These are phyloP conservation scores for Pichia cabralensis DNA, from an alignment of 805 yeast species.

Conservation along the genomic window DNA sequence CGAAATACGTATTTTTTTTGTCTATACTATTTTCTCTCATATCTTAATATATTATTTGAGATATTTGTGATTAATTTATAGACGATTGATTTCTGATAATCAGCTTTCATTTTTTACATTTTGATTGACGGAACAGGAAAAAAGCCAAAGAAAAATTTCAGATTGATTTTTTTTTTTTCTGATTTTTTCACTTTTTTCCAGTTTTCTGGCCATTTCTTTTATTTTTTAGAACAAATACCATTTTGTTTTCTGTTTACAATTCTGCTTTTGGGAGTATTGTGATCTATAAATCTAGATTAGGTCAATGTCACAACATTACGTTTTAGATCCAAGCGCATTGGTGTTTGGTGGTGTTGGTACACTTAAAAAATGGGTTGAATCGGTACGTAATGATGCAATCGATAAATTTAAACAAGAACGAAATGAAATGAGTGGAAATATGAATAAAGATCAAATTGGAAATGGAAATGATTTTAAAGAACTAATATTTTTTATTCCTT, in stretches of 20 bases:
- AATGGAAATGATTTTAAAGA: slow-evolving; percentile 14
- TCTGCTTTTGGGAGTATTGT: no score
- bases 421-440: slow-evolving; percentile 34
- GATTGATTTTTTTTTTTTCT: no score
- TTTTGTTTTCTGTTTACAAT: no score
- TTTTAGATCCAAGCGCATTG: slow-evolving; percentile 59
- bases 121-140: no score
- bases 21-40: no score
- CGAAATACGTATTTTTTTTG: no score
- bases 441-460: slow-evolving; percentile 37
- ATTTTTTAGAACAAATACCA: neutral
- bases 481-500: slow-evolving; percentile 39
- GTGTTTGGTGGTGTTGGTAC: slow-evolving; percentile 56
- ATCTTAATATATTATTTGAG: no score
- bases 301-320: slow-evolving; percentile 34
- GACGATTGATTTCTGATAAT: no score
- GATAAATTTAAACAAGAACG: slow-evolving; percentile 20
- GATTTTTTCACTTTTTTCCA: neutral
- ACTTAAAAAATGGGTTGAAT: slow-evolving; percentile 47
- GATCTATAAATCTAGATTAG: no score
- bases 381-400: no score
- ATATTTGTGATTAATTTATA: no score
- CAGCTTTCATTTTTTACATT: neutral
- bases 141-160: no score
- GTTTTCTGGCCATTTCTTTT: neutral